These are phyloP conservation scores for Persicaria tinctoria DNA, from an alignment of 148 eudicot species.

Conservation along the genomic window DNA sequence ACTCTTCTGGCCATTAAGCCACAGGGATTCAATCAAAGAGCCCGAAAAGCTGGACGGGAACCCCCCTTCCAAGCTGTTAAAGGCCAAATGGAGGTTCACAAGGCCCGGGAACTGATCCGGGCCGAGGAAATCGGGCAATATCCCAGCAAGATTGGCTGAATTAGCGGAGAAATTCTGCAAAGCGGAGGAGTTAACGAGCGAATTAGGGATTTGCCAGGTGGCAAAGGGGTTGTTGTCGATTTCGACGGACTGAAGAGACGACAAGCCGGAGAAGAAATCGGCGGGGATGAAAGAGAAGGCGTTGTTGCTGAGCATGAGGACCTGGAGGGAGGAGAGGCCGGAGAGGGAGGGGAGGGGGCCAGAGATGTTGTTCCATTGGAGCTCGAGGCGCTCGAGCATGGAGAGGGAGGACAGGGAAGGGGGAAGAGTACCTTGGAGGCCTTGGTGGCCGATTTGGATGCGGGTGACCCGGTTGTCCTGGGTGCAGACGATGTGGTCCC, in stretches of 20 bases:
- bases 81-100: constrained; percentile 60
- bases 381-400: constrained; percentile 64
- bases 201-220: constrained; percentile 62
- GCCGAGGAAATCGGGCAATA: constrained; percentile 63
- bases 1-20: constrained; percentile 86
- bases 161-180: constrained; percentile 82
- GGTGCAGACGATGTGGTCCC: constrained; percentile 57
- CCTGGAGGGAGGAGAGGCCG: constrained; percentile 58
- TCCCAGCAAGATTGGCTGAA: constrained; percentile 57
- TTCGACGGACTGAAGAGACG: constrained; percentile 66
- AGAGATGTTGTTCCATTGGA: constrained; percentile 73
- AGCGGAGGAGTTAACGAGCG: constrained; percentile 44
- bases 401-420: constrained; percentile 35
- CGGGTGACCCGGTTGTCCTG: constrained; percentile 57
- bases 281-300: constrained; percentile 49
- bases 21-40: constrained; percentile 69
- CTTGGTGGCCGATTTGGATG: constrained; percentile 82
- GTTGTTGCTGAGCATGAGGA: constrained; percentile 65
- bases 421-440: constrained; percentile 78
- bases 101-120: constrained; percentile 67
- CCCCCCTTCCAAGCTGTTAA: constrained; percentile 66
- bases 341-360: constrained; percentile 63
- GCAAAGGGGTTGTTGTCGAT: constrained; percentile 69
- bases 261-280: constrained; percentile 63
- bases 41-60: constrained; percentile 64